Percentiles rank a stretch among this genome's conserved stretches.
phyloP scores from a whole-genome alignment of 768 basidiomycete genomes.

The Tulasnella sp. region DNA sequence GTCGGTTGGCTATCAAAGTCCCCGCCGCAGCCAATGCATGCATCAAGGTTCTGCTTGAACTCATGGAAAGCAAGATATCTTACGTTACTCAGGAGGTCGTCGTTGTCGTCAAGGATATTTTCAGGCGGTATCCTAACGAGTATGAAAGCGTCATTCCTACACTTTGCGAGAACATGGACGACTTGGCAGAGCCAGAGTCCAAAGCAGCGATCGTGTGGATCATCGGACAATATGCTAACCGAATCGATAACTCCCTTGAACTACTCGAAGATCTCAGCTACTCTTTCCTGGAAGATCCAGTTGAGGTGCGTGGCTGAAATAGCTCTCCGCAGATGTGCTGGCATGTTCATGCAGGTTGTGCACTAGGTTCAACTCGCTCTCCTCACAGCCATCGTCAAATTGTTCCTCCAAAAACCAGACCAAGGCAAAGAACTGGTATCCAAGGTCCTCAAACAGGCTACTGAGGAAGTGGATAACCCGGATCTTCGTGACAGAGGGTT shows the following conservation, averaged over 20 bases:
- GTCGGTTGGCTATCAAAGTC: conserved; percentile 97
- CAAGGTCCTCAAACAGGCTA: conserved; percentile 94
- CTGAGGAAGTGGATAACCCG: conserved; percentile 97
- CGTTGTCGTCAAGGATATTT: conserved; percentile 97
- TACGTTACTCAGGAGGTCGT: conserved; percentile 98
- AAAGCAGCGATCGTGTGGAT: conserved; percentile 99
- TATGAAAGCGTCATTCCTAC: conserved; percentile 96
- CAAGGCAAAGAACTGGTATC: conserved; percentile 85
- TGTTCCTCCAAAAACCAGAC: conserved; percentile 91
- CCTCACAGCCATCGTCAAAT: conserved; percentile 89
- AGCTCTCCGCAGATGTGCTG: not conserved
- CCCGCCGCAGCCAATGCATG: conserved; percentile 82
- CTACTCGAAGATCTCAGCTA: conserved; percentile 87
- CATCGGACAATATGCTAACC: conserved; percentile 90
- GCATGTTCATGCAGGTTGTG: not conserved
- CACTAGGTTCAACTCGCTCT: conserved; percentile 89
- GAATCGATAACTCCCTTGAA: conserved; percentile 94
- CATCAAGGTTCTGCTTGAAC: conserved; percentile 76
- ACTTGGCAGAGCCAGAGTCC: conserved; percentile 90
- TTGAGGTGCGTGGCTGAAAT: conserved; percentile 63
- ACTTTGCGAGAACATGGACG: conserved; percentile 87
- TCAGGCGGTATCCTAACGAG: conserved; percentile 91
- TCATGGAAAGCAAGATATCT: conserved; percentile 88
- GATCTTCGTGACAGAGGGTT: conserved; percentile 96
- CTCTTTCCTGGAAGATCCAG: conserved; percentile 88